phyloP scores from a whole-genome alignment of 306 rosid species.

The Rosa lucieae region DNA sequence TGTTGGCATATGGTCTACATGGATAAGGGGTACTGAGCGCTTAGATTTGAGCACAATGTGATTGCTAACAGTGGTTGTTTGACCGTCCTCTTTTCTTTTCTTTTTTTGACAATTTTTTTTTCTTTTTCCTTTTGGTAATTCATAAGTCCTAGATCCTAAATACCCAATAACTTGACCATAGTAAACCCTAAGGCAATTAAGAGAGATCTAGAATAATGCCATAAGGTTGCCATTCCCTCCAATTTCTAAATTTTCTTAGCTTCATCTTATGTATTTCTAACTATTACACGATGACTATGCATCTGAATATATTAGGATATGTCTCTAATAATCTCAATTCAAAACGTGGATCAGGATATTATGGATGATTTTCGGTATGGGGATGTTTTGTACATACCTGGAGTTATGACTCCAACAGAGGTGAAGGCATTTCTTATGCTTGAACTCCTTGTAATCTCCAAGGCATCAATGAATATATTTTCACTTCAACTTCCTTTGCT shows the following conservation, averaged over 20 bases:
- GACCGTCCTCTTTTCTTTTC: background rate
- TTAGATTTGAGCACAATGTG: background rate
- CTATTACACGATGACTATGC: slow-evolving; percentile 2
- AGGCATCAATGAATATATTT: slow-evolving; percentile 1
- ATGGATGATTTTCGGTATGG: slow-evolving; percentile 40
- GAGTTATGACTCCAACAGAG: slow-evolving; percentile 95
- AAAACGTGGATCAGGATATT: slow-evolving; percentile 53
- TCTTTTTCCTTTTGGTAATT: background rate
- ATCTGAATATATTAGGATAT: slow-evolving; percentile 10
- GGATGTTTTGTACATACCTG: slow-evolving; percentile 80
- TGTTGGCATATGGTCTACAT: background rate
- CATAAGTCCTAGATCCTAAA: background rate
- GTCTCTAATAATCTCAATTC: background rate
- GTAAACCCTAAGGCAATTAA: background rate
- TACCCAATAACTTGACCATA: background rate
- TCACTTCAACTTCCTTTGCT: slow-evolving; percentile 4
- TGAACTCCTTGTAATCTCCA: background rate
- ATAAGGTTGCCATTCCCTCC: background rate
- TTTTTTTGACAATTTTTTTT: no score
- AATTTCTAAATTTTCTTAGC: background rate
- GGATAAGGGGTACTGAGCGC: background rate
- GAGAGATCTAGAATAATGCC: background rate
- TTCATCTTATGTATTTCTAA: background rate
- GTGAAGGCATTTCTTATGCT: slow-evolving; percentile 43
- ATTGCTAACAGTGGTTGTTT: background rate